phyloP scores from a whole-genome alignment of 1,139 yeast species.

The Pichia norvegensis region DNA sequence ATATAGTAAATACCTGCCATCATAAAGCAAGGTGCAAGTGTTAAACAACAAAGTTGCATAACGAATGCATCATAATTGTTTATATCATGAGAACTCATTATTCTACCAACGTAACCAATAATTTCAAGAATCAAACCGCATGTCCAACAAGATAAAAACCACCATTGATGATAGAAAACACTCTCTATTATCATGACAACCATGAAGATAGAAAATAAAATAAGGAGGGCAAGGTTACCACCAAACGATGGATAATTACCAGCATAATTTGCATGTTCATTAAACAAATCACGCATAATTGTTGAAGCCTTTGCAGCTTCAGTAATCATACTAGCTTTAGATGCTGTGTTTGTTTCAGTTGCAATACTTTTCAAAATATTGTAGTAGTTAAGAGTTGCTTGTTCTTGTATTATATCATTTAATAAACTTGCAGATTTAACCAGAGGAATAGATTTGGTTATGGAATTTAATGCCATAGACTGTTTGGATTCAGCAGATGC shows the following conservation, averaged over 20 bases:
- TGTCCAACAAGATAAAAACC: slow-evolving; percentile 61
- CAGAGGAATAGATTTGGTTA: slow-evolving; percentile 23
- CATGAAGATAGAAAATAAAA: slow-evolving; percentile 40
- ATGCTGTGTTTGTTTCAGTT: slow-evolving; percentile 34
- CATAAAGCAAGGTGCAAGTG: slow-evolving; percentile 80
- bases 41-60: slow-evolving; percentile 61
- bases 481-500: slow-evolving; percentile 8
- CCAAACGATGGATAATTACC: slow-evolving; percentile 37
- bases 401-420: slow-evolving; percentile 29
- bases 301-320: slow-evolving; percentile 32
- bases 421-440: slow-evolving; percentile 20
- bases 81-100: slow-evolving; percentile 36
- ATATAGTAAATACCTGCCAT: slow-evolving; percentile 83
- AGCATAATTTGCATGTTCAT: slow-evolving; percentile 29
- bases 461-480: slow-evolving; percentile 5
- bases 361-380: slow-evolving; percentile 32
- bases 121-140: slow-evolving; percentile 59
- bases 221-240: slow-evolving; percentile 45
- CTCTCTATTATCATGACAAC: slow-evolving; percentile 35
- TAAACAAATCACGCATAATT: slow-evolving; percentile 23
- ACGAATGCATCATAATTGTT: slow-evolving; percentile 40
- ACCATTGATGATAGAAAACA: slow-evolving; percentile 52
- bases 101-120: slow-evolving; percentile 63
- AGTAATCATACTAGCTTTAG: slow-evolving; percentile 29
- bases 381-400: slow-evolving; percentile 34